Evolutionary conservation across 768 basidiomycete species (phyloP).

Genomic region (Lactarius hengduanensis): DNA sequence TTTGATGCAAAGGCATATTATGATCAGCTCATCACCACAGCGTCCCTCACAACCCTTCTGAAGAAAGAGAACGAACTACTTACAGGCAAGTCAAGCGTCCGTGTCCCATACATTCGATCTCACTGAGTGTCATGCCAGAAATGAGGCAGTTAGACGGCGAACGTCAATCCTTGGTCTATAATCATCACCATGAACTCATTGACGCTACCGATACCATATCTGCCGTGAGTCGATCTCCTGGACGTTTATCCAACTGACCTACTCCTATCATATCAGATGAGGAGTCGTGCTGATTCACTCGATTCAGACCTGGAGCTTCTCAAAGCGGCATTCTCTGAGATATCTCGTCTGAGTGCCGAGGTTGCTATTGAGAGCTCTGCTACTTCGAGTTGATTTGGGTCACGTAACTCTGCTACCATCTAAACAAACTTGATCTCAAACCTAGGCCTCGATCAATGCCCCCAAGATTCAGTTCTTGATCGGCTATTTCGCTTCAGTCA

Average conservation of each 20-base stretch:
- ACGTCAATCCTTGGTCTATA: conserved; percentile 88
- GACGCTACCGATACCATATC: conserved; percentile 91
- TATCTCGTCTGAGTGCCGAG: conserved; percentile 73
- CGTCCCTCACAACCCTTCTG: conserved; percentile 68
- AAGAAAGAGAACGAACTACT: conserved; percentile 82
- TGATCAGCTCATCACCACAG: conserved; percentile 80
- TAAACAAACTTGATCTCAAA: neutral
- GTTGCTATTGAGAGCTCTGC: conserved; percentile 48
- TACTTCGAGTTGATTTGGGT: conserved; percentile 5
- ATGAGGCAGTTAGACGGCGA: conserved; percentile 87
- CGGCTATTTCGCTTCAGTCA: conserved; percentile 1
- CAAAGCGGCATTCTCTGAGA: conserved; percentile 79
- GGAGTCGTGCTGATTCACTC: conserved; percentile 78
- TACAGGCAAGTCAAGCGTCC: conserved; percentile 45
- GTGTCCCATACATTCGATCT: neutral
- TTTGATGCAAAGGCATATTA: conserved; percentile 87
- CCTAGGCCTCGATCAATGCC: too few relatives aligned
- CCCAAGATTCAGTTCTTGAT: neutral
- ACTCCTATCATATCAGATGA: conserved; percentile 61
- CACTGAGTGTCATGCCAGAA: conserved; percentile 45
- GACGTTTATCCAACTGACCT: neutral
- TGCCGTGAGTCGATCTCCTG: conserved; percentile 48
- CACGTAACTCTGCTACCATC: neutral
- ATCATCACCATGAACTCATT: conserved; percentile 93
- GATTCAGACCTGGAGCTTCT: conserved; percentile 83